Evolutionary conservation across 2,329 filamentous ascomycete species (phyloP), one percentile per base, ranked within the genome.

Genomic region (Cercospora citrullina): DNA sequence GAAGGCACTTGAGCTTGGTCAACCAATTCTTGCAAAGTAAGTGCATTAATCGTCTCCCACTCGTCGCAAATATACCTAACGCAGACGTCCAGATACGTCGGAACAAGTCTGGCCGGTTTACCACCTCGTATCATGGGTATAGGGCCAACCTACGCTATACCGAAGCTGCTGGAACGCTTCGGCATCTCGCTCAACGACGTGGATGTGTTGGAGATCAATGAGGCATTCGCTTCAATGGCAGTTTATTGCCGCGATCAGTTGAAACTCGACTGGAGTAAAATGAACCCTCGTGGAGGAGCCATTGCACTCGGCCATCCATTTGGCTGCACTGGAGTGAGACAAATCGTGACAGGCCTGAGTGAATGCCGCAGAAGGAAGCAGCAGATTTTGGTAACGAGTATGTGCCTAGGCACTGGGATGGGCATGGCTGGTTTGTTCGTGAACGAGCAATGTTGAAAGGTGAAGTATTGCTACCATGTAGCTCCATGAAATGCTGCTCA

Each of bases 201-300:
- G 0, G 86, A 90, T 53, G 83, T 94, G 9, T 96, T 93, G 92
- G 94, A 97, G 83, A 90, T 97, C 79, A 97, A 97, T 79, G 94
- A 97, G 86, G 87, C 87, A 8, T 89, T 89, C 76, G 87, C 86
- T 8, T 86, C 83, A 57, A 87, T 89, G 76, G 85, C 86, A 42
- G 75, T 89, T 63, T 87, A 96, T 81, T 94, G 90, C 73, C 80
- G 94, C 48, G 84, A 92, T 66, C 86, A 87, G 75, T 78, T 94
- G 9, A 89, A 88, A 0, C 80, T 94, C 12, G 88, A 89, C 72
- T 81, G 86, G 66, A 87, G 87, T 7, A 89, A 86, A 80, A 90
- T 97, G 26, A 97, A 97, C 80, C 93, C 93, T 0, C 92, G 95
- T 73, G 94, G 94, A 67, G 94, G 94, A 33, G 94, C 93, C 2